Evolutionary conservation across 768 basidiomycete genomes (phyloP).

Genomic region (Vararia minispora): DNA sequence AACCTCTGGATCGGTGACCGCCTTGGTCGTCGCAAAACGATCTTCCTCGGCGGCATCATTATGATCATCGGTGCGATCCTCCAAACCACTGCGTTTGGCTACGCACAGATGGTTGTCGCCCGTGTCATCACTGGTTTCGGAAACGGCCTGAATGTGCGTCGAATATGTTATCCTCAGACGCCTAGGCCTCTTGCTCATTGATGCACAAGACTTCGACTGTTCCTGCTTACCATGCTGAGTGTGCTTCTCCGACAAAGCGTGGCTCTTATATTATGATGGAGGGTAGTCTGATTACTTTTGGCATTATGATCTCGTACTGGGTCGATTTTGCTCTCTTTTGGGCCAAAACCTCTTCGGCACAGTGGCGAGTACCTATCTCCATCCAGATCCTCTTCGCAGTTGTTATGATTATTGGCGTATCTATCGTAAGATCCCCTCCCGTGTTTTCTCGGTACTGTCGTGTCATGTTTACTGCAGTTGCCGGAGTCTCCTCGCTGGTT

Average conservation of each 20-base stretch:
- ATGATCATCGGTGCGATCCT: conserved; percentile 56
- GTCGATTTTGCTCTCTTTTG: conserved; percentile 50
- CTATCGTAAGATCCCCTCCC: conserved; percentile 29
- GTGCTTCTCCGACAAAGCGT: conserved; percentile 45
- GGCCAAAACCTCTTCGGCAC: conserved; percentile 36
- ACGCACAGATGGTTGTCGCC: conserved; percentile 51
- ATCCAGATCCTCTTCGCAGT: conserved; percentile 47
- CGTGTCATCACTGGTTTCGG: conserved; percentile 53
- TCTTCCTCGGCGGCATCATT: conserved; percentile 43
- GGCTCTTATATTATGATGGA: conserved; percentile 58
- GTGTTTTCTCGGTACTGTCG: not conserved
- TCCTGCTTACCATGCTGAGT: conserved; percentile 56
- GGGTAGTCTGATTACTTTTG: conserved; percentile 51
- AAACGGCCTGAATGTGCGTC: conserved; percentile 46
- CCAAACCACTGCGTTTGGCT: conserved; percentile 44
- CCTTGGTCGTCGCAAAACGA: conserved; percentile 48
- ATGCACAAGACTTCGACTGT: conserved; percentile 47
- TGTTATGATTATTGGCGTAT: conserved; percentile 37
- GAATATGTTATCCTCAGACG: not conserved
- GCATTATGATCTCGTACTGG: conserved; percentile 45
- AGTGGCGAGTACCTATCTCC: conserved; percentile 56
- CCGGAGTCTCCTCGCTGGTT: conserved; percentile 56
- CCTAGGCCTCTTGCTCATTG: not conserved
- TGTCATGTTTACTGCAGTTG: conserved; percentile 23
- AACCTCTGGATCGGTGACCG: conserved; percentile 51